phyloP scores from a whole-genome alignment of 768 basidiomycete genomes.

The Austroboletus eburneus region DNA sequence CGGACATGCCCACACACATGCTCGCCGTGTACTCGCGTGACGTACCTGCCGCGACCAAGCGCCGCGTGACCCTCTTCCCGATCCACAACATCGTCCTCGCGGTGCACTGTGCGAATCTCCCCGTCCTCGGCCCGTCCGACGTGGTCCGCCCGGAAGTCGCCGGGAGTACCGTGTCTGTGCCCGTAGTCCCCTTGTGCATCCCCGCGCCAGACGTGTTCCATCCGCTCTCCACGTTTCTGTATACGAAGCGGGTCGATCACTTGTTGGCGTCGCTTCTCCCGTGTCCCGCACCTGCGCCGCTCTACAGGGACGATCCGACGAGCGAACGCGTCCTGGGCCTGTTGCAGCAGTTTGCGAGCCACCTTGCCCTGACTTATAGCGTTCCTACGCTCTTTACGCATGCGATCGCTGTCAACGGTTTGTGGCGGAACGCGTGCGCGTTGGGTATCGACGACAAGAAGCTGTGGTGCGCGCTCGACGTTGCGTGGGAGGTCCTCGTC shows the following conservation, averaged over 20 bases:
- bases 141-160: conserved; percentile 7
- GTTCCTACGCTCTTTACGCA: conserved; percentile 33
- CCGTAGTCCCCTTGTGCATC: conserved; percentile 65
- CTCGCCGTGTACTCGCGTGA: conserved; percentile 28
- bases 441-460: conserved; percentile 47
- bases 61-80: conserved; percentile 34
- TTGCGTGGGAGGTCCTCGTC: conserved; percentile 48
- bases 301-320: conserved; percentile 24
- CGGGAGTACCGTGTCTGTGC: conserved; percentile 36
- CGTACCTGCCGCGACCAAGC: conserved; percentile 20
- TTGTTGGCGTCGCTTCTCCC: conserved; percentile 66
- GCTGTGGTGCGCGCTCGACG: conserved; percentile 46
- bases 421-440: conserved; percentile 49
- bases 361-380: conserved; percentile 11
- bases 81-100: conserved; percentile 36
- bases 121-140: conserved; percentile 14
- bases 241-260: conserved; percentile 56
- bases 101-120: conserved; percentile 28
- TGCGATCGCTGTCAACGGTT: conserved; percentile 36
- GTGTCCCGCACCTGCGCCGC: conserved; percentile 22
- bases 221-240: conserved; percentile 61
- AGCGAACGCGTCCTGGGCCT: conserved; percentile 9
- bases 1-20: conserved; percentile 32
- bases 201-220: conserved; percentile 70
- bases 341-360: conserved; percentile 15